Evolutionary conservation across 331 rosid species (phyloP).

Genomic region (Malus hybrid): DNA sequence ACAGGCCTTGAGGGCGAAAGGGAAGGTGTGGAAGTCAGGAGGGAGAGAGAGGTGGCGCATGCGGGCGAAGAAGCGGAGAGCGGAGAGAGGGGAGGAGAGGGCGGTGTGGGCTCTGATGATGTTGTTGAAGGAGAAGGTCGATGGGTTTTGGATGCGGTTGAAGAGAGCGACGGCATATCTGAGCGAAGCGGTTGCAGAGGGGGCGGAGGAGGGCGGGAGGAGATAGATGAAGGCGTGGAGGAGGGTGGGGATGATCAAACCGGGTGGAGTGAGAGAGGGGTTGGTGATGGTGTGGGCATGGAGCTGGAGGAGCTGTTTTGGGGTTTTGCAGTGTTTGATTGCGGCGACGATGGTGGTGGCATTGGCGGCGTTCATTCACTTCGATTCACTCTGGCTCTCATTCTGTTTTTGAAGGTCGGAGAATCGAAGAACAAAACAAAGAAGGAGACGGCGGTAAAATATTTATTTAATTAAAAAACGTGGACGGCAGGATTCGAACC

Average conservation of each 20-base stretch:
- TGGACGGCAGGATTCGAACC: conserved; percentile 98
- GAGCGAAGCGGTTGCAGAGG: conserved; percentile 6
- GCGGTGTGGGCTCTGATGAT: conserved; percentile 56
- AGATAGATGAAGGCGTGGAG: conserved; percentile 32
- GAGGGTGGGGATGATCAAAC: not conserved
- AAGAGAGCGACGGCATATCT: conserved; percentile 44
- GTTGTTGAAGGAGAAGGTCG: conserved; percentile 59
- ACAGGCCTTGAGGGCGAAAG: conserved; percentile 52
- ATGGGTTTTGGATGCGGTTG: conserved; percentile 39
- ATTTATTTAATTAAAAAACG: not conserved
- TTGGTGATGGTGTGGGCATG: conserved; percentile 24
- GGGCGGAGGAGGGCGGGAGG: not conserved
- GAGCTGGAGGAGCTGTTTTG: conserved; percentile 37
- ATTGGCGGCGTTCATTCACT: not conserved
- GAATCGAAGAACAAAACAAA: not conserved
- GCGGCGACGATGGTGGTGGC: not conserved
- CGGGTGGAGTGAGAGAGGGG: not conserved
- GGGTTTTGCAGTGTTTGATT: conserved; percentile 38
- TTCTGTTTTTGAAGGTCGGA: not conserved
- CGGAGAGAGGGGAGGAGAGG: conserved; percentile 39
- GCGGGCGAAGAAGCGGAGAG: conserved; percentile 34
- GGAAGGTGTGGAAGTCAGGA: conserved; percentile 70
- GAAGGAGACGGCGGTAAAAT: not conserved
- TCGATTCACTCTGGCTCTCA: not conserved
- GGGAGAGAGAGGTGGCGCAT: conserved; percentile 46